phyloP scores from a whole-genome alignment of 257 asterid genomes.

The Solanum dulcamara region DNA sequence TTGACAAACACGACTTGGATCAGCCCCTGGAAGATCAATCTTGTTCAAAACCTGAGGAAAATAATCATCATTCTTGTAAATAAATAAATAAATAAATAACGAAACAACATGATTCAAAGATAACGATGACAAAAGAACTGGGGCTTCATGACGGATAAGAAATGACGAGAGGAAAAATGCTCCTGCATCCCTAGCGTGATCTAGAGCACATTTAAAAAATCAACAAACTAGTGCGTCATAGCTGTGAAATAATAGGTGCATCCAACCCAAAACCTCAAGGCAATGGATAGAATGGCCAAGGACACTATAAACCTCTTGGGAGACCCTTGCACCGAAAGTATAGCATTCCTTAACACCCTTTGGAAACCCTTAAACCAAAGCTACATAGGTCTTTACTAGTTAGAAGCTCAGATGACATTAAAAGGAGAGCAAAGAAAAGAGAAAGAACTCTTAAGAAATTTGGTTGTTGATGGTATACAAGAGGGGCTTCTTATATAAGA shows the following conservation, averaged over 20 bases:
- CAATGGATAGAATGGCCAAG: background rate
- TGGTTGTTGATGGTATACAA: background rate
- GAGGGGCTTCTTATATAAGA: background rate
- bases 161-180: background rate
- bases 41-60: conserved; percentile 83
- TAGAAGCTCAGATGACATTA: background rate
- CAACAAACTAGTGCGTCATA: background rate
- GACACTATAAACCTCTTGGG: background rate
- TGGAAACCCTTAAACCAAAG: background rate
- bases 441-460: background rate
- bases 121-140: background rate
- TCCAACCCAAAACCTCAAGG: background rate
- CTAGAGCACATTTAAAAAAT: background rate
- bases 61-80: background rate
- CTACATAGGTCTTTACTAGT: background rate
- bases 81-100: background rate
- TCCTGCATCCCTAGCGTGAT: background rate
- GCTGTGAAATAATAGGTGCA: background rate
- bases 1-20: conserved; percentile 73
- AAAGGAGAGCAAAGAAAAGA: background rate
- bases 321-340: background rate
- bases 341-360: background rate
- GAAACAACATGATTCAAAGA: background rate
- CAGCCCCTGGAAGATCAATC: conserved; percentile 99
- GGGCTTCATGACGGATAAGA: background rate